These are phyloP conservation scores for Phytophthora nicotianae DNA, from an alignment of 352 stramenopile species.

Conservation along the genomic window DNA sequence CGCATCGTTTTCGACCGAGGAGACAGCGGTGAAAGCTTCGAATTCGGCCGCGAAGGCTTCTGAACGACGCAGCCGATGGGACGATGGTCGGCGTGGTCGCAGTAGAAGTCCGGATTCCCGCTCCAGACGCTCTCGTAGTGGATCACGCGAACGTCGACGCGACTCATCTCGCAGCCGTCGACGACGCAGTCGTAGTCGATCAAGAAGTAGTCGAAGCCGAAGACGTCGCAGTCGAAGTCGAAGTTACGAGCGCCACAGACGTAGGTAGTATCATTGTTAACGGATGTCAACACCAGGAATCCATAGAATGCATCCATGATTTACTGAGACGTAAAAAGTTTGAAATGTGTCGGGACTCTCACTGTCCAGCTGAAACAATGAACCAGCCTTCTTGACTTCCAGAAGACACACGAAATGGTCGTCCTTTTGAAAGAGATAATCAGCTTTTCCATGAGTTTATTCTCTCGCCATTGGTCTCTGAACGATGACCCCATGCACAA, in stretches of 20 bases:
- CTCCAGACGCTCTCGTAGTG: conserved; percentile 23
- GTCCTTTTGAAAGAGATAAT: too few relatives aligned
- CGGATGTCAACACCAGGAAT: background rate
- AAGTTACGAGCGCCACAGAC: conserved; percentile 25
- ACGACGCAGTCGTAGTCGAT: conserved; percentile 36
- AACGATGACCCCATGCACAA: too few relatives aligned
- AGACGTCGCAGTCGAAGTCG: conserved; percentile 35
- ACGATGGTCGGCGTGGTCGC: conserved; percentile 17
- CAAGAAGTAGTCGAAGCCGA: conserved; percentile 25
- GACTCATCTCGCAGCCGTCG: conserved; percentile 9
- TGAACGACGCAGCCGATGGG: conserved; percentile 29
- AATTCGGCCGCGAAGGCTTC: conserved; percentile 6
- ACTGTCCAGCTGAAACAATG: too few relatives aligned
- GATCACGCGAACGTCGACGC: conserved; percentile 18
- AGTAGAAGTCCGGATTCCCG: conserved; percentile 14
- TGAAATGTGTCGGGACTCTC: too few relatives aligned
- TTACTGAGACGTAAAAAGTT: too few relatives aligned
- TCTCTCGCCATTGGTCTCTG: too few relatives aligned
- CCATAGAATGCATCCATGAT: background rate
- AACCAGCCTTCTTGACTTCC: too few relatives aligned
- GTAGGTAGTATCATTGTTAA: conserved; percentile 4
- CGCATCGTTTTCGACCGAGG: conserved; percentile 4
- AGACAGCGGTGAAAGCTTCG: conserved; percentile 4
- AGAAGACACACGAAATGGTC: too few relatives aligned
- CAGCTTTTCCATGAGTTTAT: too few relatives aligned